Evolutionary conservation across 2,329 filamentous ascomycete genomes (phyloP).

Genomic region (Pyrenophora graminea): DNA sequence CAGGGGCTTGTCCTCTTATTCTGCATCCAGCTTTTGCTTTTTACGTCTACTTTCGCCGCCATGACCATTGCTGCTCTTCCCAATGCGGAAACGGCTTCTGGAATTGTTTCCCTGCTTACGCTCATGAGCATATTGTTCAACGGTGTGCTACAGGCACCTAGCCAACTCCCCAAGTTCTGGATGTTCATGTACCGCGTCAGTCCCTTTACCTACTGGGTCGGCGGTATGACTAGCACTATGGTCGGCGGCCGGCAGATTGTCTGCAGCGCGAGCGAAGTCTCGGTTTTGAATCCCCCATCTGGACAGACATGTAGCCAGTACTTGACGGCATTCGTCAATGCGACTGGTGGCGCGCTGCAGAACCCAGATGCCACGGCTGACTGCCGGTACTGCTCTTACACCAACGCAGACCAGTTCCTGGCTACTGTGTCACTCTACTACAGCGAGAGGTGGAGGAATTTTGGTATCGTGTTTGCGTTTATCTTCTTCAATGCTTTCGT

Average conservation of each 20-base stretch:
- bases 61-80: conserved; percentile 74
- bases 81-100: conserved; percentile 69
- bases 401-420: conserved; percentile 55
- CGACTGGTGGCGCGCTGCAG: conserved; percentile 48
- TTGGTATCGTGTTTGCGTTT: conserved; percentile 70
- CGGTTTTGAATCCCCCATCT: conserved; percentile 47
- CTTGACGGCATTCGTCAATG: conserved; percentile 48
- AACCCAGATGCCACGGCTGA: conserved; percentile 50
- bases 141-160: conserved; percentile 64
- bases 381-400: conserved; percentile 57
- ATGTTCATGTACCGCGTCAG: conserved; percentile 74
- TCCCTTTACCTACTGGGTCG: conserved; percentile 67
- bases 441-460: conserved; percentile 65
- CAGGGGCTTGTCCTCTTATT: conserved; percentile 65
- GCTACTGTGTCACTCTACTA: conserved; percentile 49
- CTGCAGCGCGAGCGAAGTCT: conserved; percentile 52
- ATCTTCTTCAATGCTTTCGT: conserved; percentile 65
- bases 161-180: conserved; percentile 71
- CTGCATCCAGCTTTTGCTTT: conserved; percentile 69
- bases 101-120: conserved; percentile 64
- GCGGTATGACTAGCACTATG: conserved; percentile 47
- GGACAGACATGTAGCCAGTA: conserved; percentile 52
- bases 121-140: conserved; percentile 52
- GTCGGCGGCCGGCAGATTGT: conserved; percentile 54
- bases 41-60: conserved; percentile 72